Evolutionary conservation across 2,329 filamentous ascomycete species (phyloP).

Genomic region (Reticulascus tulasneorum): DNA sequence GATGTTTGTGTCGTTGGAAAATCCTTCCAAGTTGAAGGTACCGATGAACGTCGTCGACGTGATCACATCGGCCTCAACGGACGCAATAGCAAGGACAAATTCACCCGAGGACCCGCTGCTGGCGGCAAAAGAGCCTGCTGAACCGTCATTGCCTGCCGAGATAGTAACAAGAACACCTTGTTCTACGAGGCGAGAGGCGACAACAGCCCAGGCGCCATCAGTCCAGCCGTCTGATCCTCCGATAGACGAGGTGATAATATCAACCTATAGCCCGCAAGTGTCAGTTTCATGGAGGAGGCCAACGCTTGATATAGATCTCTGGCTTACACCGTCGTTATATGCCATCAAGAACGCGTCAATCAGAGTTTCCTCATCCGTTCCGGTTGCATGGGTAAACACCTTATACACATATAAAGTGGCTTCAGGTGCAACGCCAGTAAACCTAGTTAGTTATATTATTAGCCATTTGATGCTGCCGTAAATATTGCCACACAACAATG

Average conservation of each 20-base stretch:
- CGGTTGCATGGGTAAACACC: conserved; percentile 16
- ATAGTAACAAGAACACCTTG: conserved; percentile 35
- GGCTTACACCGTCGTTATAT: neutral
- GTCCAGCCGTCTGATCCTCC: conserved; percentile 16
- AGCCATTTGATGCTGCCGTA: too few species aligned
- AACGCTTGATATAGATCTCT: too few species aligned
- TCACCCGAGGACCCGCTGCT: conserved; percentile 34
- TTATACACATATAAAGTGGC: conserved; percentile 19
- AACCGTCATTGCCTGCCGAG: conserved; percentile 41
- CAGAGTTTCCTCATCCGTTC: conserved; percentile 10
- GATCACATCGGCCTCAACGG: conserved; percentile 25
- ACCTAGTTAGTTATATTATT: too few species aligned
- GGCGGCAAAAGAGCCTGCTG: conserved; percentile 34
- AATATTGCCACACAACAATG: too few species aligned
- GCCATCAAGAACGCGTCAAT: conserved; percentile 4
- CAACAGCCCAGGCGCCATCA: conserved; percentile 25
- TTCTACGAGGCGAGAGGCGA: conserved; percentile 37
- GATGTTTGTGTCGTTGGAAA: conserved; percentile 6
- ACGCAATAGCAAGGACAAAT: conserved; percentile 39
- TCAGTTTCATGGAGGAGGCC: neutral
- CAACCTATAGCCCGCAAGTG: conserved; percentile 4
- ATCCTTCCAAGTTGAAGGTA: neutral
- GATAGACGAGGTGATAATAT: conserved; percentile 23
- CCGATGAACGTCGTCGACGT: conserved; percentile 8
- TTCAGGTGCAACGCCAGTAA: conserved; percentile 20